Evolutionary conservation across 2,329 filamentous ascomycete species (phyloP), one percentile per base, ranked within the genome.

Genomic region (Penicillium sp.): DNA sequence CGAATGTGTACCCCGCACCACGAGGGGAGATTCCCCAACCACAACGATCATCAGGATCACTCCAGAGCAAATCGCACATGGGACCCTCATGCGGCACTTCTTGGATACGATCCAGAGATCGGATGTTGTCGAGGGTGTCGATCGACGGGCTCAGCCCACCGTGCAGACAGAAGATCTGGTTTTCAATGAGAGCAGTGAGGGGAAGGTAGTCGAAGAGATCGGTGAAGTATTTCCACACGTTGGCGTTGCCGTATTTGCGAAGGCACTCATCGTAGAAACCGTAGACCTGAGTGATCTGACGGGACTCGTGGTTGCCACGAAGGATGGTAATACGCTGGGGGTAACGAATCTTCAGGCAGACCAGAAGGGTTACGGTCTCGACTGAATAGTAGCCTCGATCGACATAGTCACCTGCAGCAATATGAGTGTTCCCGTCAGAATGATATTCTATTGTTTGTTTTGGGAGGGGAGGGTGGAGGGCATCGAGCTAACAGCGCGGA

Each of bases 251-350:
- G 77, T 99, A 99, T 83, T 99, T 99, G 77, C 93, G 91, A 71
- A 98, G 87, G 78, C 95, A 99, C 79, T 99, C 95, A 78, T 98
- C 95, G 83, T 99, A 99, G 83, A 99, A 99, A 65, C 95, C 95
- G 78, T 99, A 99, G 61, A 99, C 95, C 79, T 98, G 94, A 49
- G 95, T 99, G 78, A 99, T 99, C 81, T 99, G 95, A 72, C 95
- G 90, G 66, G 93, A 97, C 82, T 99, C 95, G 85, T 99, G 95
- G 81, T 99, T 99, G 75, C 95, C 95, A 76, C 95, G 93, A 70
- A 99, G 90, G 76, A 99, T 96, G 71, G 95, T 98, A 81, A 99
- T 98, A 80, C 95, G 92, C 79, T 94, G 89, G 64, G 95, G 95
- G 81, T 98, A 97, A 83, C 95, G 90, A 76, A 98, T 97, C 85